Evolutionary conservation across 2,329 filamentous ascomycete species (phyloP), one percentile per base, ranked within the genome.

Genomic region (Elsinoe perseae): DNA sequence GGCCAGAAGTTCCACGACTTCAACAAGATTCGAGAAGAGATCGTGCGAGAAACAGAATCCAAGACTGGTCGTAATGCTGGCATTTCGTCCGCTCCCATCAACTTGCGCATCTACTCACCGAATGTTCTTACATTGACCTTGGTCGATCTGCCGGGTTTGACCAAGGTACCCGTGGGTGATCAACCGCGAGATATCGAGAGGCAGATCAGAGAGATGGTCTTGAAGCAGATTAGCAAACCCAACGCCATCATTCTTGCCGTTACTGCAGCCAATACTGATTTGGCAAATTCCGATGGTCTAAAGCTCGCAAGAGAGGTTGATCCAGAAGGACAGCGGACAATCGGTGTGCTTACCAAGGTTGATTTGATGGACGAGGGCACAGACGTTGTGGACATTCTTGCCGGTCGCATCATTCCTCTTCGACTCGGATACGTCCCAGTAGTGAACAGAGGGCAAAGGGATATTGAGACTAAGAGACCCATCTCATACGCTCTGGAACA

Each of bases 321-420:
- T 66, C 92, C 92, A 2, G 91, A 98, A 70, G 93, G 93, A 68
- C 92, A 97, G 76, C 83, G 93, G 70, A 98, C 93, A 50, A 98
- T 98, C 63, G 93, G 93, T 81, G 93, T 98, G 60, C 80, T 98
- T 65, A 97, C 92, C 65, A 98, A 98, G 80, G 91, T 98, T 60
- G 93, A 98, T 75, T 75, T 98, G 69, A 98, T 98, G 93, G 93
- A 98, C 72, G 89, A 95, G 23, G 93, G 93, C 56, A 98, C 93
- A 54, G 93, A 98, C 68, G 93, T 97, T 40, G 92, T 98, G 63
- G 93, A 98, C 73, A 98, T 98, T 77, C 80, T 98, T 67, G 95
- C 93, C 62, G 95, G 95, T 59, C 87, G 93, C 66, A 95, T 98
- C 71, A 98, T 98, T 70, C 93, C 93, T 36, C 78, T 98, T 64